Evolutionary conservation across 2,329 filamentous ascomycete genomes (phyloP), one percentile per base, ranked within the genome.

Genomic region (Stemphylium vesicarium): DNA sequence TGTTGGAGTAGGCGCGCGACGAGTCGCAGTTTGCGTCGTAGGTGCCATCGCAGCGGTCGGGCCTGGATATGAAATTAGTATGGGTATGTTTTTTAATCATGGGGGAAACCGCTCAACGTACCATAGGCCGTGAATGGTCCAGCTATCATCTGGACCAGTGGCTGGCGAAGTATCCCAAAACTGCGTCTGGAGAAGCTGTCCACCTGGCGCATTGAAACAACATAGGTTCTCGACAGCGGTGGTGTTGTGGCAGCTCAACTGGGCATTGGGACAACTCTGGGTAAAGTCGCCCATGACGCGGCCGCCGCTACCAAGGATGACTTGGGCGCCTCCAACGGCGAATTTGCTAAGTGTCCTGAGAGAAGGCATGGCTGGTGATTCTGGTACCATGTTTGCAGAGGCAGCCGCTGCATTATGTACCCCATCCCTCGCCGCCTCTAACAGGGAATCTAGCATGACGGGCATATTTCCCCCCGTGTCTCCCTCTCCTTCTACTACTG

Each of bases 71-170:
- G 9, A 2, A 40, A 13, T 53, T 24, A 41, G 38, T 11, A 13
- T 45, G 9, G 15, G 15, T 24, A n/a, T 11, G 9, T 35, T 9
- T 31, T 22, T 18, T 13, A 13, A 37, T 15, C 24, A 9, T 26
- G 12, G 6, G 10, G 16, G 10, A 20, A 36, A 24, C 37, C 15
- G 44, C 15, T 13, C 43, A n/a, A 60, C 75, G 35, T 71, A 82
- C 81, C 84, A 89, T 8, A 92, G 79, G 1, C 88, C 88, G 68
- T 92, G 89, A 36, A 91, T 82, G 1, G 88, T 91, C 89, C 89
- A 93, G 5, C 85, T 87, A 68, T 91, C 83, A 44, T 75, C 75
- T 2, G 89, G 88, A 0, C 90, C 88, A 4, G 85, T 83, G 1
- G 82, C 77, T 1, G 88, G 88, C 53, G 82, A 71, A 0, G 85